Base-by-base conservation (phyloP, 1,284 basidiomycete species). In the Bjerkandera adusta region DNA sequence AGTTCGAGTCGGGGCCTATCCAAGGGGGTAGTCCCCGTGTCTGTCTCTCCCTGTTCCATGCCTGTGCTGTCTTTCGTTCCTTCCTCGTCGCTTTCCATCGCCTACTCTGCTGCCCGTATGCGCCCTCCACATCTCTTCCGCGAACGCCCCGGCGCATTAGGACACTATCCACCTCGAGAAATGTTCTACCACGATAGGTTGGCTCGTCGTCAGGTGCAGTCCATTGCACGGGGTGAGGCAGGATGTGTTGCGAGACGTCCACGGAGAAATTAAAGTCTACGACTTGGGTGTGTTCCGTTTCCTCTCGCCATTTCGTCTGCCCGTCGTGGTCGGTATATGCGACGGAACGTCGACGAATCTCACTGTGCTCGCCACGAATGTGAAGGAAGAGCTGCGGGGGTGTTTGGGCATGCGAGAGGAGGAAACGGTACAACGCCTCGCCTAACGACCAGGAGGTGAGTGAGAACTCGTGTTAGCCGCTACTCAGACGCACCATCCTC, bases 371-470 rank as follows among this genome's bases (percentile, higher is more conserved):
- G 2, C 85, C 86, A 13, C 65, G 65, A 53, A 77, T 76, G 36
- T 73, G 75, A 5, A 88, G 57, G 30, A 68, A 61, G 50, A 79
- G 70, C 12, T 57, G 66, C 4, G 85, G 86, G 2, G 65, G 68
- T 3, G 57, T 64, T 22, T 63, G 61, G 1, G 81, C 71, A 39
- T 84, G 79, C 2, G 74, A 71, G 12, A 88, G 70, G 5, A 89
- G 66, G 63, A 89, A 89, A 36, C 84, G 78, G 59, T 85, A 86
- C 6, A 88, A 69, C 0, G 85, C 85, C 62, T 88, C 85, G 40
- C 83, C 81, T 85, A 49, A 21, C 15, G 10, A 21, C 3, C 11
- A 13, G 20, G 11, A 10, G 30, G 20, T 32, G 8, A 30, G 29
- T 10, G 10, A 30, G 29, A 10, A 15, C 29, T 10, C 29, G 15